Evolutionary conservation across 306 rosid species (phyloP), one percentile per base, ranked within the genome.

Genomic region (Lithocarpus polystachyus): DNA sequence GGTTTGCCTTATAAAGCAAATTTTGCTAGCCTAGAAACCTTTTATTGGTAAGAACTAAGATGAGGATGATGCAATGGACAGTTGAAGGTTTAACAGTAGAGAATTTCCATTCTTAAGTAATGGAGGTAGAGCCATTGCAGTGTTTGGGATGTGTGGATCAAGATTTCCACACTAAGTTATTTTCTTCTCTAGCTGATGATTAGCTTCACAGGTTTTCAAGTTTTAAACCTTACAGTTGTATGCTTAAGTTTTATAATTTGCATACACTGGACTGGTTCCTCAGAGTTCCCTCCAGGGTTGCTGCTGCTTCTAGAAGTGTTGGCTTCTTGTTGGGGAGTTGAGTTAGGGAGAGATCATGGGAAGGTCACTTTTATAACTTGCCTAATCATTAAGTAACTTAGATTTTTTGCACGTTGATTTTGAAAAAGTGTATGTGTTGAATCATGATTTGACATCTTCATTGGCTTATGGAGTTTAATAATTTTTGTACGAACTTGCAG

Each of bases 401-500:
- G 56, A 62, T 52, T 26, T 52, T 48, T 37, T 53, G 52, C 2
- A 5, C n/a, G 29, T 55, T 53, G 35, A 55, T 23, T 31, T 70
- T 14, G 54, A 24, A 28, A 70, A 48, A 81, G 1, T 70, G 56
- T 23, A 2, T 56, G 28, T 48, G 57, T 11, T 73, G n/a, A 62
- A 2, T 1, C 6, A 18, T 68, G 72, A 18, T 35, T 56, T 82
- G 51, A 23, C 68, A 43, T 31, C 31, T 70, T 56, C 56, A 59
- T 69, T 35, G 56, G 56, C 70, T 79, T 55, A 79, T 68, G 53
- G 8, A 56, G 33, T 80, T 81, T 78, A 26, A 7, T 61, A 57
- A 73, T 45, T 78, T 62, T 62, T 61, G 62, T 78, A 71, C 84
- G 86, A 83, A 52, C 31, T 82, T 86, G 81, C 80, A 2, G 70